Conservation (phyloP, 257 asterid genomes). For the Nicotiana paniculata region DNA sequence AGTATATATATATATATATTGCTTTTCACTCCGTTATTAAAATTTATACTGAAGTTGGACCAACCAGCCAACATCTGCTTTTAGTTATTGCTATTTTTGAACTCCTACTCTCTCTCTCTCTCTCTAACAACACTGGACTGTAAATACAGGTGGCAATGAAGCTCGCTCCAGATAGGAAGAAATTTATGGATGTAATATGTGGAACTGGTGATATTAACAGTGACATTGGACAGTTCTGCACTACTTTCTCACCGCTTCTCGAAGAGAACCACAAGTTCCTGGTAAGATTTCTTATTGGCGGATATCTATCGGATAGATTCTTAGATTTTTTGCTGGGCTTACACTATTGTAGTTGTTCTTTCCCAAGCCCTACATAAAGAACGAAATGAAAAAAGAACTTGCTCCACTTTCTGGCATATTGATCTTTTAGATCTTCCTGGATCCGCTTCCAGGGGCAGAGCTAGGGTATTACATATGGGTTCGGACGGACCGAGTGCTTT, state of each 20-base stretch:
- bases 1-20: not conserved
- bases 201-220: constrained; percentile 60
- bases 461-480: no score
- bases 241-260: constrained; percentile 66
- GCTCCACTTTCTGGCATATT: not conserved
- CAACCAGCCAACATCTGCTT: not conserved
- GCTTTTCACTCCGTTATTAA: not conserved
- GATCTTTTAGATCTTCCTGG: not conserved
- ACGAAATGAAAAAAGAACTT: not conserved
- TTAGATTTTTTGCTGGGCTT: not conserved
- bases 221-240: constrained; percentile 76
- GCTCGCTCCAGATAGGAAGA: constrained; percentile 98
- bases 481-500: no score
- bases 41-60: not conserved
- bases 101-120: not conserved
- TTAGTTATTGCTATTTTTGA: not conserved
- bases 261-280: constrained; percentile 95
- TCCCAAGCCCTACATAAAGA: not conserved
- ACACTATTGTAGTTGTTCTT: not conserved
- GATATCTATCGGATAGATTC: not conserved
- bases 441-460: not conserved
- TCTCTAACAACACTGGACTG: not conserved
- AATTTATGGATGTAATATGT: constrained; percentile 71
- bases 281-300: constrained; percentile 40
- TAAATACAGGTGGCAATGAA: constrained; percentile 84